Percentiles rank a stretch among this genome's conserved stretches.
Evolutionary conservation across 2,329 filamentous ascomycete species (phyloP).

Genomic region (Aureobasidium sp.): DNA sequence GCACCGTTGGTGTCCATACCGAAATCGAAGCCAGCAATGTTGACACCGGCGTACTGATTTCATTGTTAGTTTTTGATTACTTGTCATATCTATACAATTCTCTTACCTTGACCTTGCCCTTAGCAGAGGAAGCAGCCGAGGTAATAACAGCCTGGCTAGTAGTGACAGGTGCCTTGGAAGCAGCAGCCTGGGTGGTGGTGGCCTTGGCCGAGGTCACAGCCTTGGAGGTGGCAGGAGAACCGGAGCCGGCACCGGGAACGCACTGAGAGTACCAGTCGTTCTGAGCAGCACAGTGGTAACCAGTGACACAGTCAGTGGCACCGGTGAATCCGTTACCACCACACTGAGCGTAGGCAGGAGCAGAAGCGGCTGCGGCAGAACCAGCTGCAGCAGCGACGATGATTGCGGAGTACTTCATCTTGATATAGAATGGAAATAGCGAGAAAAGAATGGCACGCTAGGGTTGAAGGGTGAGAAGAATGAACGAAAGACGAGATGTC

Average conservation of each 20-base stretch:
- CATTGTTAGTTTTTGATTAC: no score
- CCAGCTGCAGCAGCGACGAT: conserved; percentile 17
- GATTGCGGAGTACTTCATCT: conserved; percentile 19
- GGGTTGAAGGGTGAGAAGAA: background rate
- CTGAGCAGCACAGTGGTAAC: conserved; percentile 21
- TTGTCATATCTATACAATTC: background rate
- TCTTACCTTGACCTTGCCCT: conserved; percentile 14
- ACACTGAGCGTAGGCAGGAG: conserved; percentile 16
- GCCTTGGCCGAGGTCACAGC: background rate
- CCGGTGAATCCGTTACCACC: conserved; percentile 24
- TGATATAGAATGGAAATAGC: conserved; percentile 13
- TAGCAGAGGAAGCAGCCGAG: conserved; percentile 13
- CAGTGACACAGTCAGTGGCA: conserved; percentile 23
- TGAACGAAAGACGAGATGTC: conserved; percentile 1
- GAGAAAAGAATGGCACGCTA: conserved; percentile 13
- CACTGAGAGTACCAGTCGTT: conserved; percentile 28
- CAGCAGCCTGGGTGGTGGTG: conserved; percentile 1
- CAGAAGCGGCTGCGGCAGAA: conserved; percentile 7
- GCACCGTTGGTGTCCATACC: conserved; percentile 31
- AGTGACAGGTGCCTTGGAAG: conserved; percentile 12
- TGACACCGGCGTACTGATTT: conserved; percentile 21
- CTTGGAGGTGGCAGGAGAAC: background rate
- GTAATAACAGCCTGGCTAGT: background rate
- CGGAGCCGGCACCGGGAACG: conserved; percentile 14
- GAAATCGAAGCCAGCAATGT: conserved; percentile 27